These are phyloP conservation scores for Penicillium desertorum DNA, from an alignment of 495 filamentous ascomycete genomes.

Conservation along the genomic window DNA sequence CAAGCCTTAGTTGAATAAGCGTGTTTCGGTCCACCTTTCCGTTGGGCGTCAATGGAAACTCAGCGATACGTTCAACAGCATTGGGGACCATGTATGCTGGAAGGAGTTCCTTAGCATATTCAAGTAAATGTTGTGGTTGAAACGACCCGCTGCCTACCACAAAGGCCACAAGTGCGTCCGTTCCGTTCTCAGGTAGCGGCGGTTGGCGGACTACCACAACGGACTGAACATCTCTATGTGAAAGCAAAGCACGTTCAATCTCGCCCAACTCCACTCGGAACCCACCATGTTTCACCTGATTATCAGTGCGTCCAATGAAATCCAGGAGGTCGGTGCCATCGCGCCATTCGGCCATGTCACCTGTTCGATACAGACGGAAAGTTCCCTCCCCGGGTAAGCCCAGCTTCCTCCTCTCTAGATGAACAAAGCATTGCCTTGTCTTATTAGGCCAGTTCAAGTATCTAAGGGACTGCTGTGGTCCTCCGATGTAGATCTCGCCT, in stretches of 20 bases:
- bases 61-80: background rate
- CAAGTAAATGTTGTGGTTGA: no score
- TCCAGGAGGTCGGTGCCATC: constrained; percentile 30
- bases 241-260: constrained; percentile 22
- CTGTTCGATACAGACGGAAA: constrained; percentile 14
- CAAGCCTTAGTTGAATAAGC: background rate
- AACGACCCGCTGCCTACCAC: no score
- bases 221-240: background rate
- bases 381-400: no score
- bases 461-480: no score
- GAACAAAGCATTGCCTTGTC: no score
- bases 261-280: constrained; percentile 47
- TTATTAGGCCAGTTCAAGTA: no score
- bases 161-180: background rate
- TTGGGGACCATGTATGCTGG: background rate
- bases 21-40: background rate
- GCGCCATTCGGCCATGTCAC: constrained; percentile 34
- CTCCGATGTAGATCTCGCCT: no score
- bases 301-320: constrained; percentile 41
- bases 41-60: background rate
- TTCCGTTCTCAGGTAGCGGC: background rate
- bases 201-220: background rate
- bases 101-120: background rate
- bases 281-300: constrained; percentile 42
- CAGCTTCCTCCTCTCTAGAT: no score